Evolutionary conservation across 2,329 filamentous ascomycete species (phyloP).

Genomic region (Akanthomyces lecanii): DNA sequence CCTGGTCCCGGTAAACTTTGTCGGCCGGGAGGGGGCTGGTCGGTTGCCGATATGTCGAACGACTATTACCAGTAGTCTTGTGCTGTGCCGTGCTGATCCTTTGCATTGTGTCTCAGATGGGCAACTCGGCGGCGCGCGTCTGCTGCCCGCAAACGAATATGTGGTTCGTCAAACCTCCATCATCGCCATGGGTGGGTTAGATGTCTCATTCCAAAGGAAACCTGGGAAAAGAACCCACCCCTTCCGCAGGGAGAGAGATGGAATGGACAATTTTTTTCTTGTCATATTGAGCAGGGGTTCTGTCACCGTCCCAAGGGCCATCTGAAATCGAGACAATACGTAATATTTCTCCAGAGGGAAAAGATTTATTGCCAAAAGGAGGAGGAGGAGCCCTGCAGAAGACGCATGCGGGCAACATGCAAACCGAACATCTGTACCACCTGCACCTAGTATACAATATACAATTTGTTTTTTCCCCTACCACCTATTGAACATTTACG

Average conservation of each 20-base stretch:
- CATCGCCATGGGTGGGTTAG: background rate
- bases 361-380: too few species aligned
- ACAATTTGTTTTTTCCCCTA: too few species aligned
- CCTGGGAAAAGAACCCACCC: background rate
- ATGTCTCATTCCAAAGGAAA: background rate
- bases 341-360: background rate
- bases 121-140: too few species aligned
- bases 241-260: background rate
- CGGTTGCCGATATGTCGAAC: background rate
- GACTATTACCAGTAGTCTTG: background rate
- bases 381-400: too few species aligned
- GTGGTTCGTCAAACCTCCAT: too few species aligned
- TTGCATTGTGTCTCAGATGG: background rate
- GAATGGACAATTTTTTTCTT: background rate
- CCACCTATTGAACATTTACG: too few species aligned
- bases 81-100: background rate
- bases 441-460: too few species aligned
- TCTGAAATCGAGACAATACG: background rate
- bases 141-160: background rate
- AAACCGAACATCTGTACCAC: too few species aligned
- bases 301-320: background rate
- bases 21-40: background rate
- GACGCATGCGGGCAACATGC: too few species aligned
- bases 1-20: background rate
- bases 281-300: background rate